Evolutionary conservation across 352 stramenopile species (phyloP).

Genomic region (Globisporangium carolinianum): DNA sequence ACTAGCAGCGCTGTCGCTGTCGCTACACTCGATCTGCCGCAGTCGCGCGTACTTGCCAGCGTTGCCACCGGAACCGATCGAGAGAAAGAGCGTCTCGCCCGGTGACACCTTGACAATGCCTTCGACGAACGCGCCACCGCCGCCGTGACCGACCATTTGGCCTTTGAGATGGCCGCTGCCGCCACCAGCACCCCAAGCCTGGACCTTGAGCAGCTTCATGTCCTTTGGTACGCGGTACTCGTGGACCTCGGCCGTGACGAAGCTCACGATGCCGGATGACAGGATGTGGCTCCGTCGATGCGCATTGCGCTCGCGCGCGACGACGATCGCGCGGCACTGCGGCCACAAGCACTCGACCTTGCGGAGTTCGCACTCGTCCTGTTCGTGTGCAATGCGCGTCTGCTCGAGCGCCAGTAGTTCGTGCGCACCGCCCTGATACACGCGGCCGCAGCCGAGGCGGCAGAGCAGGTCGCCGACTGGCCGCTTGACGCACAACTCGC

Average conservation of each 20-base stretch:
- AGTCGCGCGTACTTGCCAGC: constrained; percentile 39
- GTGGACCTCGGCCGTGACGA: constrained; percentile 52
- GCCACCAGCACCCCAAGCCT: constrained; percentile 63
- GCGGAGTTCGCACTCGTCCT: constrained; percentile 57
- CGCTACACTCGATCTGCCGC: constrained; percentile 21
- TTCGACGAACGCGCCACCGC: constrained; percentile 65
- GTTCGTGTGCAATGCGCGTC: constrained; percentile 53
- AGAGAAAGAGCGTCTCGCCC: constrained; percentile 66
- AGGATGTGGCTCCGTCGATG: constrained; percentile 56
- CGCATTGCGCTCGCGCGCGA: constrained; percentile 52
- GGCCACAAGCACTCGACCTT: constrained; percentile 74
- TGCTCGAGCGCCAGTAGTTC: constrained; percentile 62
- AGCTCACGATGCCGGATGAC: constrained; percentile 49
- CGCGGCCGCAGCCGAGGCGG: constrained; percentile 45
- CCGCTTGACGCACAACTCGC: constrained; percentile 45
- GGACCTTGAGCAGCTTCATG: constrained; percentile 55
- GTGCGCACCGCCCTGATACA: constrained; percentile 50
- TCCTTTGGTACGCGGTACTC: constrained; percentile 64
- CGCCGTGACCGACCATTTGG: constrained; percentile 45
- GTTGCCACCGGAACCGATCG: constrained; percentile 37
- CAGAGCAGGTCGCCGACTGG: constrained; percentile 53
- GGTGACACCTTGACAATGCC: constrained; percentile 47
- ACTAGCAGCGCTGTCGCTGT: constrained; percentile 5
- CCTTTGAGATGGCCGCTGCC: constrained; percentile 51
- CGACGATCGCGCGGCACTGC: constrained; percentile 38